Evolutionary conservation across 2,329 filamentous ascomycete species (phyloP).

Genomic region (Pseudopithomyces maydicus): DNA sequence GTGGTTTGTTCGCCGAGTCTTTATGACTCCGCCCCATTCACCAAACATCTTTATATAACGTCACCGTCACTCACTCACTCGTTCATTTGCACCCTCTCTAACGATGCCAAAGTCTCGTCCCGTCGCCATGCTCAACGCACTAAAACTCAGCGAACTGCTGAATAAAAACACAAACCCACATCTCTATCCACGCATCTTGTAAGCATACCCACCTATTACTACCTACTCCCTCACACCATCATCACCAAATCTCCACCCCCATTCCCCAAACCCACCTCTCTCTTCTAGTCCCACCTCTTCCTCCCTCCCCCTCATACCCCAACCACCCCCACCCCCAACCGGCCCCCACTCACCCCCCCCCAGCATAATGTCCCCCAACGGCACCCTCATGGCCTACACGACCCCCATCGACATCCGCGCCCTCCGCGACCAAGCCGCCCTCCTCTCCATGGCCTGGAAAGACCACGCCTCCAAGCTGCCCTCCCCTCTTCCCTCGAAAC

Average conservation of each 20-base stretch:
- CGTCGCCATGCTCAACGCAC: slow-evolving; percentile 48
- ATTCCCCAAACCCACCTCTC: neutral
- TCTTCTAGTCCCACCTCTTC: neutral
- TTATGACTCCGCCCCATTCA: neutral
- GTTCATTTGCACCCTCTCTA: neutral
- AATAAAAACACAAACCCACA: slow-evolving; percentile 49
- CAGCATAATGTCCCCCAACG: slow-evolving; percentile 57
- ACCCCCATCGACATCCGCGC: slow-evolving; percentile 55
- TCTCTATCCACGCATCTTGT: slow-evolving; percentile 51
- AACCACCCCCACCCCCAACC: neutral
- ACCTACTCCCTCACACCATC: too few species aligned
- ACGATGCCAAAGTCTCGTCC: slow-evolving; percentile 1
- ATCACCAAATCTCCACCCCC: too few species aligned
- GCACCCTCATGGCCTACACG: slow-evolving; percentile 56
- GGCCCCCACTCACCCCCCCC: slow-evolving; percentile 11
- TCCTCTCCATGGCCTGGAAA: slow-evolving; percentile 57
- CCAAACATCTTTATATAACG: neutral
- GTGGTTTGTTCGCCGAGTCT: neutral
- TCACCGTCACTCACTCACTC: neutral
- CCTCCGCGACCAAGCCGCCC: slow-evolving; percentile 55
- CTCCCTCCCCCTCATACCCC: too few species aligned
- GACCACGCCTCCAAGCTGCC: slow-evolving; percentile 38
- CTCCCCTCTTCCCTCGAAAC: slow-evolving; percentile 41
- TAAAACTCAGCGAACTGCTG: slow-evolving; percentile 50
- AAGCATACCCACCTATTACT: slow-evolving; percentile 5